These are phyloP conservation scores for Pleurotus citrinopileatus DNA, from an alignment of 768 basidiomycete species.

Conservation along the genomic window DNA sequence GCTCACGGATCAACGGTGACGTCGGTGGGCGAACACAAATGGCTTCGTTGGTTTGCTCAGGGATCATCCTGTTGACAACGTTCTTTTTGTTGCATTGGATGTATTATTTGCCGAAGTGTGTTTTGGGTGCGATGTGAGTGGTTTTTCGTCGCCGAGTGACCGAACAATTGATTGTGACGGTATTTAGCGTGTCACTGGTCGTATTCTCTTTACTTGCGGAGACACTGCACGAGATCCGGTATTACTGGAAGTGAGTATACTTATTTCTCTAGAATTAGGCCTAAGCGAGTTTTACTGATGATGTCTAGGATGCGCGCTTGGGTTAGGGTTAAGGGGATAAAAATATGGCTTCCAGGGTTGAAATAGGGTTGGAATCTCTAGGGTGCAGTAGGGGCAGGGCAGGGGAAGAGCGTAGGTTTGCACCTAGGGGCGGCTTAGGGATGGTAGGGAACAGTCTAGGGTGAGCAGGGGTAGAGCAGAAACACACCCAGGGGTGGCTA, in stretches of 20 bases:
- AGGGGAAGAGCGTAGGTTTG: too few relatives aligned
- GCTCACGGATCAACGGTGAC: slow-evolving; percentile 88
- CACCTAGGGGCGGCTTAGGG: too few relatives aligned
- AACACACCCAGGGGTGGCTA: too few relatives aligned
- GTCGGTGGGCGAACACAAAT: slow-evolving; percentile 89
- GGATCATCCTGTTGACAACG: slow-evolving; percentile 74
- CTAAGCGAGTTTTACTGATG: background rate
- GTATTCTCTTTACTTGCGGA: slow-evolving; percentile 83
- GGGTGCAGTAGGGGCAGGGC: too few relatives aligned
- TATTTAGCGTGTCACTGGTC: slow-evolving; percentile 72
- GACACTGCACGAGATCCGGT: slow-evolving; percentile 82
- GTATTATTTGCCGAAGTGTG: slow-evolving; percentile 86
- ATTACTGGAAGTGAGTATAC: slow-evolving; percentile 71
- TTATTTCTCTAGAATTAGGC: background rate
- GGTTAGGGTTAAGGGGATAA: too few relatives aligned
- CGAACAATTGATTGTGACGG: background rate
- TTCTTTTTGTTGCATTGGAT: slow-evolving; percentile 88
- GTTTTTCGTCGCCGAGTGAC: background rate
- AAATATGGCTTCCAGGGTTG: too few relatives aligned
- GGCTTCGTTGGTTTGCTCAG: slow-evolving; percentile 77
- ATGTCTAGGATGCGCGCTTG: slow-evolving; percentile 78
- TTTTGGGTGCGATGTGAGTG: slow-evolving; percentile 85
- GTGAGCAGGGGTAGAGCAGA: too few relatives aligned
- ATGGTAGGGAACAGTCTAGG: too few relatives aligned
- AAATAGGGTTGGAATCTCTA: too few relatives aligned